Evolutionary conservation across 2,329 filamentous ascomycete species (phyloP).

Genomic region (Neonectria magnoliae): DNA sequence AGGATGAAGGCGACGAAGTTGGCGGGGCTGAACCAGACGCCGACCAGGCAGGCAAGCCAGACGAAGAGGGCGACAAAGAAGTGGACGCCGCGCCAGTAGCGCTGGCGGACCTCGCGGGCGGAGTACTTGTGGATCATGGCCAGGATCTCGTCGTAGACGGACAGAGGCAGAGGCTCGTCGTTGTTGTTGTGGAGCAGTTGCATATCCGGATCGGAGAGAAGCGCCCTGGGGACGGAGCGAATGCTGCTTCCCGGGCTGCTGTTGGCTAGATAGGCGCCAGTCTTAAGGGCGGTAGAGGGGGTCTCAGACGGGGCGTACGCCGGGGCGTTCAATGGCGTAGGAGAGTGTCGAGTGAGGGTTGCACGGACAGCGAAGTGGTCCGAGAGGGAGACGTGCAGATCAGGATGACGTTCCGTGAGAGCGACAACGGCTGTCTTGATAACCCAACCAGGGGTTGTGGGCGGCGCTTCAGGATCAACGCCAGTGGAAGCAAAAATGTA

Average conservation of each 20-base stretch:
- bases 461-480: constrained; percentile 46
- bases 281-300: constrained; percentile 38
- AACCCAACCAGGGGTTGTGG: constrained; percentile 64
- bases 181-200: constrained; percentile 46
- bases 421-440: constrained; percentile 77
- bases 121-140: constrained; percentile 75
- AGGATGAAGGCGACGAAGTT: constrained; percentile 84
- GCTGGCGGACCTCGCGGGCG: constrained; percentile 76
- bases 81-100: constrained; percentile 75
- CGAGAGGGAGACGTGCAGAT: constrained; percentile 84
- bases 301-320: constrained; percentile 30
- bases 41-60: constrained; percentile 79
- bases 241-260: constrained; percentile 38
- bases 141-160: constrained; percentile 66
- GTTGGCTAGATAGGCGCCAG: constrained; percentile 40
- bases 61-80: constrained; percentile 75
- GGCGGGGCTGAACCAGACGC: constrained; percentile 84
- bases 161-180: constrained; percentile 29
- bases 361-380: constrained; percentile 95
- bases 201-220: constrained; percentile 42
- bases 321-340: constrained; percentile 33
- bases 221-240: constrained; percentile 31
- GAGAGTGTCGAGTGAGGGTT: constrained; percentile 67
- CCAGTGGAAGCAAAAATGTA: constrained; percentile 86
- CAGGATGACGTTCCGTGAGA: constrained; percentile 84